Conservation (phyloP, 2,329 filamentous ascomycete species). For the Calonectria pseudoturangicola region DNA sequence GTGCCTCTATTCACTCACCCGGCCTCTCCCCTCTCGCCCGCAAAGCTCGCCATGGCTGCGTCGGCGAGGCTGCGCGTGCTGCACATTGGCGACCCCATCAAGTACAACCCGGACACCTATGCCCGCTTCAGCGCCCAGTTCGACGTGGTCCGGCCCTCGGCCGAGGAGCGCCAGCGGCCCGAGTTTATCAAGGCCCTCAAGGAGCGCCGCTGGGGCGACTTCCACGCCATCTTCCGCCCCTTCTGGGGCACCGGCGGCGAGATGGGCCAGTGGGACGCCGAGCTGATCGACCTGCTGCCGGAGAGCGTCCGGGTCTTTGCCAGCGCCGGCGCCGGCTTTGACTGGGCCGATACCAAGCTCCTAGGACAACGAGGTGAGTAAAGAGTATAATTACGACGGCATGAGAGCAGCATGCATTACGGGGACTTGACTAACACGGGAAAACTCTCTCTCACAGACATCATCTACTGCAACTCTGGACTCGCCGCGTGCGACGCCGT, state of each 20-base stretch:
- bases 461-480: constrained; percentile 84
- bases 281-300: constrained; percentile 75
- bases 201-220: constrained; percentile 73
- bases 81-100: constrained; percentile 81
- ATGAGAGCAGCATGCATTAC: neutral
- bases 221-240: constrained; percentile 74
- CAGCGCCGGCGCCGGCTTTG: constrained; percentile 79
- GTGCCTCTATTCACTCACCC: constrained; percentile 48
- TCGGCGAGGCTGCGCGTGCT: constrained; percentile 75
- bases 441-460: constrained; percentile 61
- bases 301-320: constrained; percentile 76
- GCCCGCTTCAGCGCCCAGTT: constrained; percentile 65
- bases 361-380: constrained; percentile 75
- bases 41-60: constrained; percentile 49
- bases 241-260: constrained; percentile 79
- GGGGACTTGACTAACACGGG: neutral
- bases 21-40: constrained; percentile 53
- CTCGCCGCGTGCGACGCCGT: constrained; percentile 83
- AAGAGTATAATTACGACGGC: too few species aligned
- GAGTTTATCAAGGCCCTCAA: constrained; percentile 70
- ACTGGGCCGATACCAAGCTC: constrained; percentile 78
- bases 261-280: constrained; percentile 79
- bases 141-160: constrained; percentile 70
- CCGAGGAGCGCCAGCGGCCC: constrained; percentile 69
- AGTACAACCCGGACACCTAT: constrained; percentile 70